Percentiles rank a stretch among this genome's conserved stretches.
phyloP scores from a whole-genome alignment of 169 alveolate genomes.

The Cryptosporidium sp. region DNA sequence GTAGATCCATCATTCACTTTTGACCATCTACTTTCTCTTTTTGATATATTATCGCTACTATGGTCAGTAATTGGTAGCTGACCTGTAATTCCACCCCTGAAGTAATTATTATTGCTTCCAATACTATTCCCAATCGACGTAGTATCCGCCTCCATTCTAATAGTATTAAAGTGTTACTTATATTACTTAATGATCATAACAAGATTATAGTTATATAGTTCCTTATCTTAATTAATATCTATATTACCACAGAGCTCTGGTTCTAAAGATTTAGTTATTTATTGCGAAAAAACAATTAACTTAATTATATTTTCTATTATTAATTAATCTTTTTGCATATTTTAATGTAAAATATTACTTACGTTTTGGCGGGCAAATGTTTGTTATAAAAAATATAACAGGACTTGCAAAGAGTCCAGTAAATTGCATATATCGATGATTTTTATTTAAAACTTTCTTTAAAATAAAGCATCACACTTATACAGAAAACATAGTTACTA shows the following conservation, averaged over 20 bases:
- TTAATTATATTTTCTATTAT: not conserved
- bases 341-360: not conserved
- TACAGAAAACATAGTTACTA: not conserved
- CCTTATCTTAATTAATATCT: not conserved
- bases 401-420: not conserved
- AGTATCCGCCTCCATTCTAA: not conserved
- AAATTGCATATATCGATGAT: too few species aligned
- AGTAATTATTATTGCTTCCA: not conserved
- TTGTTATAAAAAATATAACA: too few species aligned
- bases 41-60: not conserved
- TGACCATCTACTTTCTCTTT: conserved; percentile 54
- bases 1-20: not conserved
- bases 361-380: not conserved
- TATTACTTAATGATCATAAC: not conserved
- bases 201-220: not conserved
- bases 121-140: not conserved
- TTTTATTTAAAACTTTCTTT: too few species aligned
- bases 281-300: not conserved
- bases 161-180: too few species aligned
- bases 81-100: not conserved
- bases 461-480: too few species aligned
- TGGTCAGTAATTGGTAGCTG: not conserved
- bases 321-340: not conserved
- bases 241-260: not conserved
- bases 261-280: not conserved